These are phyloP conservation scores for Diaporthe capsici DNA, from an alignment of 2,329 filamentous ascomycete genomes.

Conservation along the genomic window DNA sequence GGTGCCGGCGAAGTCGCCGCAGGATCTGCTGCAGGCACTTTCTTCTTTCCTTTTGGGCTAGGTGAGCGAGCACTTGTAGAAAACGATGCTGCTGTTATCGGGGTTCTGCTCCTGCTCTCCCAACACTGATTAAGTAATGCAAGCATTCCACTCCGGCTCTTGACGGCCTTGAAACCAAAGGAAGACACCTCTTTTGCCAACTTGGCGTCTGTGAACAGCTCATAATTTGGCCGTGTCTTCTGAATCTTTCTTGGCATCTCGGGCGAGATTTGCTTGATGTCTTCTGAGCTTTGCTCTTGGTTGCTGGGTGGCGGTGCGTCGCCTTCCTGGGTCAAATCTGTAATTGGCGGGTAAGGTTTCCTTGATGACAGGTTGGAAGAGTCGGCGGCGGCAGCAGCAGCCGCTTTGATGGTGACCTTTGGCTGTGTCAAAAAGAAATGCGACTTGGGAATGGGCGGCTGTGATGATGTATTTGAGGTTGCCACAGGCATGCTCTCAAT, in stretches of 20 bases:
- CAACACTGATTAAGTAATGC: slow-evolving; percentile 79
- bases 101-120: slow-evolving; percentile 66
- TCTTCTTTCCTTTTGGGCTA: slow-evolving; percentile 42
- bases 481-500: slow-evolving; percentile 25
- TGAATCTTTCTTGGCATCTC: slow-evolving; percentile 26
- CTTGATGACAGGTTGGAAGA: not conserved
- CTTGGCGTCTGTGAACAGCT: slow-evolving; percentile 72
- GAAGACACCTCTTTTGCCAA: slow-evolving; percentile 72
- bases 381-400: not conserved
- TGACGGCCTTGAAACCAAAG: slow-evolving; percentile 82
- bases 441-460: slow-evolving; percentile 38
- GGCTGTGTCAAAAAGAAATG: slow-evolving; percentile 43
- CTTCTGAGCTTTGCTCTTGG: slow-evolving; percentile 48
- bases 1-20: not conserved
- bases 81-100: slow-evolving; percentile 35
- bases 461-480: slow-evolving; percentile 6
- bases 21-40: not conserved
- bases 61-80: slow-evolving; percentile 43
- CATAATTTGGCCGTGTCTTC: slow-evolving; percentile 67
- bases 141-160: slow-evolving; percentile 78
- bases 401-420: slow-evolving; percentile 34
- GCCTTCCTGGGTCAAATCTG: slow-evolving; percentile 36
- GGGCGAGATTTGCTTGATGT: slow-evolving; percentile 35
- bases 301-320: slow-evolving; percentile 51
- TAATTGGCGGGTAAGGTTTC: slow-evolving; percentile 18